Evolutionary conservation across 805 yeast genomes (phyloP).

Genomic region (Metschnikowia shivogae): DNA sequence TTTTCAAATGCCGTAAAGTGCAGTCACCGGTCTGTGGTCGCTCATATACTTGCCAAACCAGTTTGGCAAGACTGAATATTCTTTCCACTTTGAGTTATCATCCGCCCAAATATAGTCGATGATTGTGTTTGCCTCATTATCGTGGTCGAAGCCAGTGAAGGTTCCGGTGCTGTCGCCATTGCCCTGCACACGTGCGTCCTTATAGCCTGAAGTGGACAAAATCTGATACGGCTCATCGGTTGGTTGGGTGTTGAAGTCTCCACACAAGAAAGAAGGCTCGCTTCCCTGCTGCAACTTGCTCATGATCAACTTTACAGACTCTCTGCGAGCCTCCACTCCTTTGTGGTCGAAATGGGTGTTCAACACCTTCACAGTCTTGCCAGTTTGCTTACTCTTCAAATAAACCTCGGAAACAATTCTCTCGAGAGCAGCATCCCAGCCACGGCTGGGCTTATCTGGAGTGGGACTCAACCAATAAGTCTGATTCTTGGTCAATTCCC

Average conservation of each 20-base stretch:
- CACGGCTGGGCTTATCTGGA: conserved; percentile 33
- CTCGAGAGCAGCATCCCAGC: conserved; percentile 43
- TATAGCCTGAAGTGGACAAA: conserved; percentile 32
- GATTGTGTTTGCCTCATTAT: conserved; percentile 23
- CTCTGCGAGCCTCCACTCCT: conserved; percentile 34
- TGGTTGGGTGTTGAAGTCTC: conserved; percentile 43
- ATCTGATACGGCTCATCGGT: conserved; percentile 38
- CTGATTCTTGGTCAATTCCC: conserved; percentile 26
- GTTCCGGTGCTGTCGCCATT: conserved; percentile 38
- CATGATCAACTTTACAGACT: conserved; percentile 32
- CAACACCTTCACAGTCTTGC: conserved; percentile 28
- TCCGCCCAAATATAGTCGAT: conserved; percentile 47
- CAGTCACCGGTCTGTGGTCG: conserved; percentile 41
- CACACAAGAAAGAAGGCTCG: conserved; percentile 37
- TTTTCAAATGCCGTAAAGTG: conserved; percentile 13
- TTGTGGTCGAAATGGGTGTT: conserved; percentile 43
- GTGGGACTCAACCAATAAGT: conserved; percentile 42
- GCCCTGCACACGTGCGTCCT: conserved; percentile 35
- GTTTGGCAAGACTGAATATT: conserved; percentile 36
- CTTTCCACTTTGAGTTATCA: conserved; percentile 9
- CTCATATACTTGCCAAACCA: conserved; percentile 32
- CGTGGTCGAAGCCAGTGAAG: conserved; percentile 46
- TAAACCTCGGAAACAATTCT: conserved; percentile 39
- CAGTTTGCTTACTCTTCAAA: conserved; percentile 23
- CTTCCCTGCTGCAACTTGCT: conserved; percentile 36